These are phyloP conservation scores for Myochromella boudieri DNA, from an alignment of 768 basidiomycete genomes.

Conservation along the genomic window DNA sequence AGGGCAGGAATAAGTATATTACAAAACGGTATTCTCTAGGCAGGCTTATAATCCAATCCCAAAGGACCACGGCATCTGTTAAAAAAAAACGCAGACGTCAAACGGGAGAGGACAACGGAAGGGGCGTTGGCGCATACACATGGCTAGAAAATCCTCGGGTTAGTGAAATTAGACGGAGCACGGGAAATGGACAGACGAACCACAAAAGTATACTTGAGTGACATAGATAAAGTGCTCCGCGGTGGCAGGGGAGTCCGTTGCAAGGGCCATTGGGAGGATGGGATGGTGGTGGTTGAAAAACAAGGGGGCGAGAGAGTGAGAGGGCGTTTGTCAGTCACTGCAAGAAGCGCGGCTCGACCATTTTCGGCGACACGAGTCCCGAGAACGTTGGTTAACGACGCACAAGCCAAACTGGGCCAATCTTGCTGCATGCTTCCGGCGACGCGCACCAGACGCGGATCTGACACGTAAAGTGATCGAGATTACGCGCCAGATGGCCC, in stretches of 20 bases:
- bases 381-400: slow-evolving; percentile 19
- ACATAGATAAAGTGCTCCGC: slow-evolving; percentile 80
- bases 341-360: slow-evolving; percentile 41
- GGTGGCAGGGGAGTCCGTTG: slow-evolving; percentile 45
- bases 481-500: slow-evolving; percentile 10
- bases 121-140: slow-evolving; percentile 53
- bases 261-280: slow-evolving; percentile 26
- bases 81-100: slow-evolving; percentile 16
- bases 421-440: too few species aligned
- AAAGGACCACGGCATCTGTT: slow-evolving; percentile 76
- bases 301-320: slow-evolving; percentile 18
- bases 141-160: slow-evolving; percentile 48
- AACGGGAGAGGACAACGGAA: slow-evolving; percentile 27
- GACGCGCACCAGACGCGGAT: slow-evolving; percentile 7
- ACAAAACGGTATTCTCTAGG: slow-evolving; percentile 80
- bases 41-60: slow-evolving; percentile 84
- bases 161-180: slow-evolving; percentile 24
- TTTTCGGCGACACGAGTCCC: slow-evolving; percentile 23
- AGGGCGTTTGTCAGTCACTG: slow-evolving; percentile 47
- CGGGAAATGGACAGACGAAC: slow-evolving; percentile 46
- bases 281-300: slow-evolving; percentile 6
- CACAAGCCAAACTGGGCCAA: too few species aligned
- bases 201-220: slow-evolving; percentile 83
- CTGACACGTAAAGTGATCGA: slow-evolving; percentile 20
- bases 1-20: slow-evolving; percentile 25